Base-by-base conservation (phyloP, 805 yeast species). In the Yarrowia yakushimensis region DNA sequence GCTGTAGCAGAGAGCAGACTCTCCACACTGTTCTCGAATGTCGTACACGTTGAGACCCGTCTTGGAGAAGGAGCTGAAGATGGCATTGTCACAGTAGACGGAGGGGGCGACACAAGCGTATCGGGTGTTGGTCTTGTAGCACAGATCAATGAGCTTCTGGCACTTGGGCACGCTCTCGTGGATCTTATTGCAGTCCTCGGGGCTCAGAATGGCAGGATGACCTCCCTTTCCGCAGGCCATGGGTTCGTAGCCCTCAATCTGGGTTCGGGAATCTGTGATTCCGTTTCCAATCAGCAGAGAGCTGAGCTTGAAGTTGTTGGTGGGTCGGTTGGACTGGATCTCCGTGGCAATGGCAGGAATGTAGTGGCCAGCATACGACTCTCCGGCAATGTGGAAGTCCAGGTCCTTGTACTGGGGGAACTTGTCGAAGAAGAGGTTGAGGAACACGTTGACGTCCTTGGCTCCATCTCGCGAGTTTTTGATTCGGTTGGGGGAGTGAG, bases 211-310 rank as follows among this genome's bases (percentile, higher is more conserved):
- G n/a, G 90, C 78, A 22, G 83, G 82, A 68, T 82, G 81, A 2
- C 96, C 96, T 65, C 96, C 96, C 66, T 82, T 73, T 57, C 96
- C 92, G 75, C 98, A 93, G 4, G 96, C 96, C 97, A 93, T 92
- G 66, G 96, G 96, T 73, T 87, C 84, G 72, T 90, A 91, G 74
- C 85, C 85, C 64, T 82, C 81, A 70, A 87, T 85, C 78, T 91
- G 97, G 46, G 82, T 80, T 64, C 87, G 77, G 3, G 96, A 87
- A 73, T 90, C 96, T 34, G 96, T 90, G 68, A 92, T 82, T 60
- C 98, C 97, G 73, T 92, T 92, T 66, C 98, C 98, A 70, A 92
- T 92, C 72, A 93, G 71, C 18, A 92, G 85, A 3, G 97, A 88
- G 12, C 87, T 77, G 67, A 91, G 79, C 69, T 89, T 83, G 70